Conservation (phyloP, 2,329 filamentous ascomycete species). For the Sclerotinia trifoliorum region DNA sequence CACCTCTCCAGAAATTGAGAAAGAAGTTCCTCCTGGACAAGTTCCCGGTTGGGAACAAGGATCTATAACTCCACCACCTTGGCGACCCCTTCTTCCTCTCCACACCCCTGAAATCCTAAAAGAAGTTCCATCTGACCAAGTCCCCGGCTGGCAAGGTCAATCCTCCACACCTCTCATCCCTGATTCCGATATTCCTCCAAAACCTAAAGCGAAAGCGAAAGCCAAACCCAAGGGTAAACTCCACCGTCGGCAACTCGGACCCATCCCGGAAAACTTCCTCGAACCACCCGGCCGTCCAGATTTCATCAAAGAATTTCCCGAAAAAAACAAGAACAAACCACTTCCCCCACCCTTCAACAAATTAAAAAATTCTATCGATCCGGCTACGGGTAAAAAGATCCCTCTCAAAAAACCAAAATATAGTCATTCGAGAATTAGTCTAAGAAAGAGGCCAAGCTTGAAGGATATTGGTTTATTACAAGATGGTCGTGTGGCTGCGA, state of each 20-base stretch:
- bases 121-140: not conserved
- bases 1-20: not conserved
- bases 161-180: not conserved
- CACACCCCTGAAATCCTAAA: not conserved
- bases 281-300: slow-evolving; percentile 10
- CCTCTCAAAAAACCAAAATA: not conserved
- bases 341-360: not conserved
- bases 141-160: not conserved
- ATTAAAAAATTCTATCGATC: not conserved
- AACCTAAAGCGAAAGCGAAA: not conserved
- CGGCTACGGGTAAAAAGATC: not conserved
- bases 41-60: no score
- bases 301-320: not conserved
- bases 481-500: not conserved
- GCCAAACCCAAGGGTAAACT: not conserved
- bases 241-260: not conserved
- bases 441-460: not conserved
- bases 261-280: slow-evolving; percentile 1
- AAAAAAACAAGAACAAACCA: slow-evolving; percentile 3
- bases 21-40: not conserved
- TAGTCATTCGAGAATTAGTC: slow-evolving; percentile 7
- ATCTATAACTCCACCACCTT: no score
- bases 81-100: not conserved
- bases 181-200: not conserved
- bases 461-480: not conserved